Conservation (phyloP, 805 yeast genomes). For the Clavispora santaluciae region DNA sequence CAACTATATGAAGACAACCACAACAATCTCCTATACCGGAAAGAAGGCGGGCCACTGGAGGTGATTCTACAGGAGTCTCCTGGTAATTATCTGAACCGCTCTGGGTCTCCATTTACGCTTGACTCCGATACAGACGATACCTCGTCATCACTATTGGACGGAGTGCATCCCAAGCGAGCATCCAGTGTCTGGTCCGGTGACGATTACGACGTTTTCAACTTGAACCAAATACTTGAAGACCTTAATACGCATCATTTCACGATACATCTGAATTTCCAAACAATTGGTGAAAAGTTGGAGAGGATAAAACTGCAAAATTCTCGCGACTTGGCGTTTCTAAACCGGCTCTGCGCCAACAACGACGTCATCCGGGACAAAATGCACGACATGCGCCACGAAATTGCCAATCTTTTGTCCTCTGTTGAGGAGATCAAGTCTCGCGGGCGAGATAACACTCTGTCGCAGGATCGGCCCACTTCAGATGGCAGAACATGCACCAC, state of each 20-base stretch:
- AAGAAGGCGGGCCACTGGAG: not conserved
- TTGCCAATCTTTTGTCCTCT: conserved; percentile 5
- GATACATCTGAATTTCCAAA: conserved; percentile 6
- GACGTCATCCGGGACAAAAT: conserved; percentile 12
- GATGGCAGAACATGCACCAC: too few species aligned
- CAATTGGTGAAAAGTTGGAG: conserved; percentile 6
- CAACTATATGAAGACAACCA: conserved; percentile 8
- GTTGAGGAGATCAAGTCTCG: conserved; percentile 6
- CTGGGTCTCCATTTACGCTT: not conserved
- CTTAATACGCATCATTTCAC: conserved; percentile 8
- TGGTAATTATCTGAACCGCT: not conserved
- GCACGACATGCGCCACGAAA: conserved; percentile 12
- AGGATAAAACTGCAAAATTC: conserved; percentile 9
- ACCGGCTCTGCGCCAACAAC: conserved; percentile 9
- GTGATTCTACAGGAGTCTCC: not conserved
- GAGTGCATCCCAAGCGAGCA: not conserved
- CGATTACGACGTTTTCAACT: conserved; percentile 5
- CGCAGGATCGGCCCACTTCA: too few species aligned
- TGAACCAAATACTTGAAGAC: conserved; percentile 8
- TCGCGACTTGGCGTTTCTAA: conserved; percentile 12
- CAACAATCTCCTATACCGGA: conserved; percentile 5
- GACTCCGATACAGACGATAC: conserved; percentile 18
- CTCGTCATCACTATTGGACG: conserved; percentile 20
- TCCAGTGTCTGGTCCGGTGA: conserved; percentile 1
- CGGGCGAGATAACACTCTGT: not conserved